Conservation (phyloP, 1,284 basidiomycete genomes). For the Schizopora paradoxa region DNA sequence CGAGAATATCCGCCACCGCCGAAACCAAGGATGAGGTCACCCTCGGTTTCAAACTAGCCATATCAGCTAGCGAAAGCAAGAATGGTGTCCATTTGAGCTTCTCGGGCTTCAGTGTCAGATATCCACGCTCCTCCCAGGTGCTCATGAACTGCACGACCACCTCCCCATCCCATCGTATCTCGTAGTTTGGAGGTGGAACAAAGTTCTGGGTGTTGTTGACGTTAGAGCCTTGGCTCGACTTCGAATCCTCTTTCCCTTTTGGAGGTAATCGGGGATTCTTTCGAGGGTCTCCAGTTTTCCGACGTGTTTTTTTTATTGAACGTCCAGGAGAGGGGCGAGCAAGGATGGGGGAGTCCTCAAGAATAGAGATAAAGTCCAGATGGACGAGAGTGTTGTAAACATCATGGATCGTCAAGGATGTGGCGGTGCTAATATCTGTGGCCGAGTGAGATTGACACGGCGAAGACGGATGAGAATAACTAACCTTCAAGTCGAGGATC, state of each 20-base stretch:
- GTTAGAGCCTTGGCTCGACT: slow-evolving; percentile 19
- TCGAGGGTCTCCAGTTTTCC: slow-evolving; percentile 60
- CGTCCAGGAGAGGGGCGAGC: slow-evolving; percentile 65
- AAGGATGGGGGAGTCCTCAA: slow-evolving; percentile 44
- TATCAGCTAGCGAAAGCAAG: slow-evolving; percentile 58
- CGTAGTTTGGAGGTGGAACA: slow-evolving; percentile 68
- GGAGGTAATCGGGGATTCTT: no score
- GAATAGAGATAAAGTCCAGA: slow-evolving; percentile 70
- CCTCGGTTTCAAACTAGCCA: no score
- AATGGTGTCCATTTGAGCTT: slow-evolving; percentile 96
- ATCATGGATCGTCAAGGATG: slow-evolving; percentile 91
- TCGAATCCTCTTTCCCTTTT: slow-evolving; percentile 46
- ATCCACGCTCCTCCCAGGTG: slow-evolving; percentile 77
- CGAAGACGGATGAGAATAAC: slow-evolving; percentile 22
- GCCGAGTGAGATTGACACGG: slow-evolving; percentile 2
- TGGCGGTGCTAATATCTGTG: slow-evolving; percentile 80
- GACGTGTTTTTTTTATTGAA: slow-evolving; percentile 65
- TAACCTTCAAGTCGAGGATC: slow-evolving; percentile 71
- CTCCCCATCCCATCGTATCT: slow-evolving; percentile 71
- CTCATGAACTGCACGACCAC: slow-evolving; percentile 63
- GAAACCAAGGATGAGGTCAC: no score
- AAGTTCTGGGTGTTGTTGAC: slow-evolving; percentile 40
- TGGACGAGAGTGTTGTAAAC: slow-evolving; percentile 75
- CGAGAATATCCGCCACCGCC: no score
- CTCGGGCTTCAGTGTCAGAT: slow-evolving; percentile 77